Evolutionary conservation across 768 basidiomycete species (phyloP), one percentile per base, ranked within the genome.

Genomic region (Naganishia vaughanmartiniae): DNA sequence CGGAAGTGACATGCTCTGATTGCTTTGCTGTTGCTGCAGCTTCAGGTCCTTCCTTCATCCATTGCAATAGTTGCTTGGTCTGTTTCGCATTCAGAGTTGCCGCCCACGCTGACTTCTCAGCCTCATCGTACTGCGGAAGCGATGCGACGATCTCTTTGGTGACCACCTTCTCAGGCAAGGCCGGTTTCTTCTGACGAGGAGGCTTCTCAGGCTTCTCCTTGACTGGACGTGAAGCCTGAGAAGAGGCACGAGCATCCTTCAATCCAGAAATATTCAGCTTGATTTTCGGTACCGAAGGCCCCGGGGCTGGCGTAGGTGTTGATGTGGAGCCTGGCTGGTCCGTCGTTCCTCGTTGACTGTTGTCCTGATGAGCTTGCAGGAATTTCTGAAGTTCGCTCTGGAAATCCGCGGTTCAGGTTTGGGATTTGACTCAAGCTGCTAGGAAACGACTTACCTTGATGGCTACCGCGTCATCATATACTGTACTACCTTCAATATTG

Each of bases 401-500:
- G 55, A 45, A 21, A 5, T 55, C 7, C 42, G 42, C 42, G 15
- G 54, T 14, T 48, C 58, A 17, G 58, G 34, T 12, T 34, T 57
- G 55, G 14, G 19, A n/a, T 33, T 4, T 54, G 12, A 34, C 1
- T 24, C 17, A 21, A n/a, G 17, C 11, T 6, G 19, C 17, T 58
- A 9, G 12, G 11, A 24, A 26, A 65, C 0, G 14, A 30, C 34
- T 24, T 54, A 79, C 80, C 69, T 72, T 71, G 48, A 79, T 77
- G 63, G 76, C 75, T 70, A 70, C 71, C 15, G 80, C 80, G 65
- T 81, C 78, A 19, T 71, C 70, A 67, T 74, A 79, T 21, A 81
- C 78, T 58, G 78, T 75, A 68, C 80, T 81, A 1, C 89, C 87
- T 33, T 95, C 93, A 76, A 87, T 88, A 75, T 97, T 97, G 82